Percentiles rank a stretch among this genome's conserved stretches.
Conservation (phyloP, 2,329 filamentous ascomycete genomes). For the Phyllosticta citriasiana region DNA sequence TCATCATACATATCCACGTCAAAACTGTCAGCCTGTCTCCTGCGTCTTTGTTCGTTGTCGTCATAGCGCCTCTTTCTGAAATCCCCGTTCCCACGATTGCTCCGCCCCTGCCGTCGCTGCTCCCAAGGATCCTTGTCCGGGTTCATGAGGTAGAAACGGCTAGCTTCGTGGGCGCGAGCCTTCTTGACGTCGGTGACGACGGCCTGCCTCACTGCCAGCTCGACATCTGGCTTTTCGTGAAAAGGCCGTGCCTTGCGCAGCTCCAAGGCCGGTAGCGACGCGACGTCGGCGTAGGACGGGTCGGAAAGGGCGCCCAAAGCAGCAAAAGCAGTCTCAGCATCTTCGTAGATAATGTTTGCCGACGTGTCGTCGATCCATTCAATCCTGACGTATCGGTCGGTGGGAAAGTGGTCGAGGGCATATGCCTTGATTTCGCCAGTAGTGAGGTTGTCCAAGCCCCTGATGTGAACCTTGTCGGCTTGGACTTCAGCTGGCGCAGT, state of each 20-base stretch:
- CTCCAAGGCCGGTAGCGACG: conserved; percentile 45
- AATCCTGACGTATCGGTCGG: conserved; percentile 48
- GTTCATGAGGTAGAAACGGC: conserved; percentile 85
- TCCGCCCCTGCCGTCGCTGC: conserved; percentile 29
- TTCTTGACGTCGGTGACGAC: conserved; percentile 70
- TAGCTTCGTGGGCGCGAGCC: conserved; percentile 65
- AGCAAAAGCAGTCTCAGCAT: conserved; percentile 41
- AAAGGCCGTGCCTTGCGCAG: conserved; percentile 60
- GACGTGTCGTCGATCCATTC: conserved; percentile 96
- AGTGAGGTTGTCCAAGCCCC: conserved; percentile 71
- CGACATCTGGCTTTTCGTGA: conserved; percentile 56
- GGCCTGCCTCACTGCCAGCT: conserved; percentile 64
- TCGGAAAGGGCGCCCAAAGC: conserved; percentile 45
- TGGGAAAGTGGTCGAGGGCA: conserved; percentile 55
- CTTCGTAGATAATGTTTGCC: conserved; percentile 72
- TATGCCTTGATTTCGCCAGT: conserved; percentile 72
- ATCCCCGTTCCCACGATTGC: conserved; percentile 15
- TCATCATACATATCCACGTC: conserved; percentile 80
- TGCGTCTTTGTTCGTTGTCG: conserved; percentile 30
- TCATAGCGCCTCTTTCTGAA: conserved; percentile 37
- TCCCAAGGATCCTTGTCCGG: conserved; percentile 80
- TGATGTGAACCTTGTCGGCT: conserved; percentile 67
- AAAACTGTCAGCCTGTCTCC: conserved; percentile 47
- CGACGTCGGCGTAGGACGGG: conserved; percentile 32
- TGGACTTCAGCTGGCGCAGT: conserved; percentile 16